Percentiles rank a stretch among this genome's conserved stretches.
phyloP scores from a whole-genome alignment of 345 rosid species.

The Draba incana region DNA sequence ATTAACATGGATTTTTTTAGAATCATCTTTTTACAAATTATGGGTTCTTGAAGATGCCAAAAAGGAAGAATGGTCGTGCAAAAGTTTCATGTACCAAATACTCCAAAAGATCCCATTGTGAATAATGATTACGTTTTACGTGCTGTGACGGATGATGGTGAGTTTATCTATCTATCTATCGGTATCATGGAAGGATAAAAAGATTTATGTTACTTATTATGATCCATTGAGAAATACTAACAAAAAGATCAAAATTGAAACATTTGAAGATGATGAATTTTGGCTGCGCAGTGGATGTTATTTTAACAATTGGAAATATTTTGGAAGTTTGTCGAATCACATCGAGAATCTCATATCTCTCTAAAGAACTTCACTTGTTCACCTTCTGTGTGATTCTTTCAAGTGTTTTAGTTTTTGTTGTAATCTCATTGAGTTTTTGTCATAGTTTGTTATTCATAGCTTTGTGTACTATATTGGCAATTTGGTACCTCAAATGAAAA shows the following conservation, averaged over 20 bases:
- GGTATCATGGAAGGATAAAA: conserved; percentile 12
- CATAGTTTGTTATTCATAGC: no score
- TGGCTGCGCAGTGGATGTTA: conserved; percentile 4
- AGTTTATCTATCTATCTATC: conserved; percentile 20
- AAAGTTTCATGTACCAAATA: conserved; percentile 8
- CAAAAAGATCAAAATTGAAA: neutral
- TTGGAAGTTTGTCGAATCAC: conserved; percentile 13
- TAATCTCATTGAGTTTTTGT: neutral
- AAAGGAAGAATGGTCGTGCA: conserved; percentile 10
- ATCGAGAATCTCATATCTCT: conserved; percentile 15
- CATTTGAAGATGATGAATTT: conserved; percentile 10
- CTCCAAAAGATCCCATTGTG: neutral
- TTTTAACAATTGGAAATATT: neutral
- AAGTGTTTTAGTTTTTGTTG: neutral
- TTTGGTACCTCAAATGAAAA: no score
- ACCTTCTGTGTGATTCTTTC: conserved; percentile 9
- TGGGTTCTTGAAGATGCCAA: conserved; percentile 28
- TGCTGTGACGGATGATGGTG: conserved; percentile 11
- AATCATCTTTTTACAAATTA: neutral
- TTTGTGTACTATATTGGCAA: no score
- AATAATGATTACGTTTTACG: neutral
- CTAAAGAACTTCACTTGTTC: neutral
- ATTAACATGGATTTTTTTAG: conserved; percentile 7
- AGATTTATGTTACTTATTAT: neutral
- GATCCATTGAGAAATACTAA: conserved; percentile 11